Evolutionary conservation across 768 basidiomycete species (phyloP).

Genomic region (Collybia mongolica): DNA sequence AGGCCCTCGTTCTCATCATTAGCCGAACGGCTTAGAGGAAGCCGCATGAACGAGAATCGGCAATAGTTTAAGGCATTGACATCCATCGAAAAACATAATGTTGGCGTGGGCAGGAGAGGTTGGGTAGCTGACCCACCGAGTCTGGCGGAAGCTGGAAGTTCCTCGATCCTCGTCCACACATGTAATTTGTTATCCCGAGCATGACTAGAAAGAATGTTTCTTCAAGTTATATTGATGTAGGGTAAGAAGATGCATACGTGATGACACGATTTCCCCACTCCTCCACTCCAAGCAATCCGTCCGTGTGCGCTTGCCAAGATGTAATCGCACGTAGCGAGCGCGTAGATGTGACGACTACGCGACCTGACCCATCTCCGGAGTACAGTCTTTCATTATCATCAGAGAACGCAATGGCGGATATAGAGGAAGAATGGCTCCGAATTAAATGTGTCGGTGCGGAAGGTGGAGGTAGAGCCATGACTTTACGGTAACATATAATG

Average conservation of each 20-base stretch:
- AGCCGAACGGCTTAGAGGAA: conserved; percentile 7
- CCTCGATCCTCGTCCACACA: conserved; percentile 60
- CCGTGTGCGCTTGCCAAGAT: conserved; percentile 78
- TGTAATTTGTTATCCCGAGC: conserved; percentile 86
- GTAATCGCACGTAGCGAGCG: conserved; percentile 70
- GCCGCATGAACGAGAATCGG: conserved; percentile 69
- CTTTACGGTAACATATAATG: too few relatives aligned
- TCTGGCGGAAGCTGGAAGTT: conserved; percentile 37
- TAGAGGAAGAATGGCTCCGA: conserved; percentile 65
- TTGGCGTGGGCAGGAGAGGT: conserved; percentile 47
- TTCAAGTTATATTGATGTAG: neutral
- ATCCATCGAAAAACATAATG: conserved; percentile 68
- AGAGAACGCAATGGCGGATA: conserved; percentile 64
- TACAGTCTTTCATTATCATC: conserved; percentile 77
- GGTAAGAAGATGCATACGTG: conserved; percentile 58
- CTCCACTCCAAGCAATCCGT: conserved; percentile 73
- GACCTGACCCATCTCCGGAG: conserved; percentile 82
- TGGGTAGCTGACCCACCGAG: conserved; percentile 59
- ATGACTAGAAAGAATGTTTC: conserved; percentile 47
- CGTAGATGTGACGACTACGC: conserved; percentile 76
- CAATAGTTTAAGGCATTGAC: conserved; percentile 96
- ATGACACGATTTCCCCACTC: conserved; percentile 69
- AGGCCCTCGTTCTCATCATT: conserved; percentile 26
- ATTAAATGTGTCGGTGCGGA: conserved; percentile 73
- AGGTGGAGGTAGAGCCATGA: conserved; percentile 26